These are phyloP conservation scores for Beta vulgaris DNA, from an alignment of 148 eudicot genomes.

Conservation along the genomic window DNA sequence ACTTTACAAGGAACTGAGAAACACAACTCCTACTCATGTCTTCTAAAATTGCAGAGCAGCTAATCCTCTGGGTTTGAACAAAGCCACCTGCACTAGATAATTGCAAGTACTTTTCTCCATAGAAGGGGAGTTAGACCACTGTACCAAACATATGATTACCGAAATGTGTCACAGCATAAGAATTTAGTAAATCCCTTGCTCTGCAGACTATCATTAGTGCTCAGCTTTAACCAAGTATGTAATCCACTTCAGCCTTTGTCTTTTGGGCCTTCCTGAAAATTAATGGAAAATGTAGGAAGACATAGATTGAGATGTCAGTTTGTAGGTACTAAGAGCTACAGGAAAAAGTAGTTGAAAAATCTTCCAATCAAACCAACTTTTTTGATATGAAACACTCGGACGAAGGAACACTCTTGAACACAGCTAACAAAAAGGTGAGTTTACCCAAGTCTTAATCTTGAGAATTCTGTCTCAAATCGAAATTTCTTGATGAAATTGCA, in stretches of 20 bases:
- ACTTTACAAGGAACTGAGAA: neutral
- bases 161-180: too few species aligned
- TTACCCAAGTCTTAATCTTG: conserved; percentile 1
- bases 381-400: neutral
- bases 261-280: neutral
- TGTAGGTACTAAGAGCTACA: neutral
- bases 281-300: neutral
- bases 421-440: neutral
- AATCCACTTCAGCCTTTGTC: too few species aligned
- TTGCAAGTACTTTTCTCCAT: neutral
- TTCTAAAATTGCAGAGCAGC: neutral
- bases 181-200: neutral
- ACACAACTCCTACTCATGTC: neutral
- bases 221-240: neutral
- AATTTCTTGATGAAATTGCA: neutral
- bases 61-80: neutral
- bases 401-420: neutral
- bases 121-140: too few species aligned
- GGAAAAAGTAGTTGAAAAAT: neutral
- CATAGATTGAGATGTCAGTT: neutral
- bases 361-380: too few species aligned
- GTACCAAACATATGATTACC: too few species aligned
- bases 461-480: neutral
- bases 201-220: neutral
- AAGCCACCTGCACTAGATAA: neutral